A percentile compares a stretch with the other conserved stretches of the same genome.
Evolutionary conservation across 2,329 filamentous ascomycete genomes (phyloP).

Genomic region (Colletotrichum simmondsii): DNA sequence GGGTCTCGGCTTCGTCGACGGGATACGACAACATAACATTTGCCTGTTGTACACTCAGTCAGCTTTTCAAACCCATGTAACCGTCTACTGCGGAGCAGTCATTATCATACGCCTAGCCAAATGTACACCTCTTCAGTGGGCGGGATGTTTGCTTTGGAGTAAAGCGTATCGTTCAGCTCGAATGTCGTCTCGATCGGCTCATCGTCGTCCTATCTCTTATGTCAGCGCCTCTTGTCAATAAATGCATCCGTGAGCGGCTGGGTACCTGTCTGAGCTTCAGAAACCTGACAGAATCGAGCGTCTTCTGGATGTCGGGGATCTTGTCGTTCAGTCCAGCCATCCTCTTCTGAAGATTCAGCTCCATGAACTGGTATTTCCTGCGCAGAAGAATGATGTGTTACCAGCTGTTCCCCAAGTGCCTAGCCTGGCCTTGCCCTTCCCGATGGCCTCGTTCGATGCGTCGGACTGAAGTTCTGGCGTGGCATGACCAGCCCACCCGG

Average conservation of each 20-base stretch:
- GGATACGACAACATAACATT: slow-evolving; percentile 99
- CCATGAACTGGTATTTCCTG: slow-evolving; percentile 99
- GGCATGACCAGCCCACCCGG: not conserved
- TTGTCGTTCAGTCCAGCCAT: slow-evolving; percentile 88
- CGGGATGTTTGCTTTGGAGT: slow-evolving; percentile 85
- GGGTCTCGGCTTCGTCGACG: slow-evolving; percentile 83
- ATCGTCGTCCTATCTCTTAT: slow-evolving; percentile 53
- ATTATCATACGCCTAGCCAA: slow-evolving; percentile 85
- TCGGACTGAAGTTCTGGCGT: not conserved
- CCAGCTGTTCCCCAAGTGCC: slow-evolving; percentile 2
- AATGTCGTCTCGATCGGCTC: slow-evolving; percentile 92
- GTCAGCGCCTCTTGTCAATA: slow-evolving; percentile 2
- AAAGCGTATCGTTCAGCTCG: slow-evolving; percentile 95
- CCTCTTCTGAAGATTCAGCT: slow-evolving; percentile 88
- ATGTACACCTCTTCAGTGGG: slow-evolving; percentile 92
- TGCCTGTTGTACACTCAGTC: slow-evolving; percentile 64
- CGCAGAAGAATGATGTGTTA: slow-evolving; percentile 39
- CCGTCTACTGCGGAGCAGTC: not conserved
- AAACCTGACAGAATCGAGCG: slow-evolving; percentile 89
- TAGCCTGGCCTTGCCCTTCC: not conserved
- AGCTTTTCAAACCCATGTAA: not conserved
- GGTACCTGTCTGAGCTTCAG: slow-evolving; percentile 78
- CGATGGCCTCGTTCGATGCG: not conserved
- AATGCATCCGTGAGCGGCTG: not conserved
- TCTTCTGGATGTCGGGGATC: slow-evolving; percentile 97